These are phyloP conservation scores for Pleurotus pulmonarius DNA, from an alignment of 768 basidiomycete genomes.

Conservation along the genomic window DNA sequence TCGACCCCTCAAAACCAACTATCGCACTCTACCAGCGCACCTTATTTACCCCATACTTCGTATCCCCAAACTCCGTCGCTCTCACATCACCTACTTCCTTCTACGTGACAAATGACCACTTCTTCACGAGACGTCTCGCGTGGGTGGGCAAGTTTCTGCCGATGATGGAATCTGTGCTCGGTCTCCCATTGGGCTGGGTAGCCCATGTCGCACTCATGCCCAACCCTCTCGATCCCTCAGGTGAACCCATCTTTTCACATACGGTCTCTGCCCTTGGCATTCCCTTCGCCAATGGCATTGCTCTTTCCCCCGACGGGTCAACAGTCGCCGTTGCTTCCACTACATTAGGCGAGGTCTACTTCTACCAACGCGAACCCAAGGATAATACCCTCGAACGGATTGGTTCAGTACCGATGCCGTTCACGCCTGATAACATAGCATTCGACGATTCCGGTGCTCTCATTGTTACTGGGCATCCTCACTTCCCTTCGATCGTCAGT, in stretches of 20 bases:
- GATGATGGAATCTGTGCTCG: conserved; percentile 50
- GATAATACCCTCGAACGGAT: conserved; percentile 40
- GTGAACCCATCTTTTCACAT: conserved; percentile 28
- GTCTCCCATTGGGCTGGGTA: conserved; percentile 57
- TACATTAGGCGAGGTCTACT: conserved; percentile 37
- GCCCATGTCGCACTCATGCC: conserved; percentile 46
- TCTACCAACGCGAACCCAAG: conserved; percentile 47
- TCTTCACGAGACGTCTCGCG: conserved; percentile 59
- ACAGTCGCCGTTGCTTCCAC: conserved; percentile 59
- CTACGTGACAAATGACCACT: conserved; percentile 72
- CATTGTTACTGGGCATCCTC: conserved; percentile 63
- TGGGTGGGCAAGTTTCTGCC: conserved; percentile 48
- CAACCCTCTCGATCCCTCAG: conserved; percentile 11
- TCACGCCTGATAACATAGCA: conserved; percentile 58
- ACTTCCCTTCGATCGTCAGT: conserved; percentile 47
- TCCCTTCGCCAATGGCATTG: conserved; percentile 68
- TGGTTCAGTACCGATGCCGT: conserved; percentile 46
- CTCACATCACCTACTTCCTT: conserved; percentile 65
- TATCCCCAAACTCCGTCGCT: conserved; percentile 66
- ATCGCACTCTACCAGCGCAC: conserved; percentile 57
- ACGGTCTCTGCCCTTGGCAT: conserved; percentile 42
- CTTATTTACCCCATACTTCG: conserved; percentile 51
- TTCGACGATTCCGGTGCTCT: conserved; percentile 46
- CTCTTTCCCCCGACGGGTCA: conserved; percentile 46
- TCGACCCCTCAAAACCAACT: conserved; percentile 36